A percentile compares a stretch with the other conserved stretches of the same genome.
These are phyloP conservation scores for Gynandropsis gynandra DNA, from an alignment of 345 rosid genomes.

Conservation along the genomic window DNA sequence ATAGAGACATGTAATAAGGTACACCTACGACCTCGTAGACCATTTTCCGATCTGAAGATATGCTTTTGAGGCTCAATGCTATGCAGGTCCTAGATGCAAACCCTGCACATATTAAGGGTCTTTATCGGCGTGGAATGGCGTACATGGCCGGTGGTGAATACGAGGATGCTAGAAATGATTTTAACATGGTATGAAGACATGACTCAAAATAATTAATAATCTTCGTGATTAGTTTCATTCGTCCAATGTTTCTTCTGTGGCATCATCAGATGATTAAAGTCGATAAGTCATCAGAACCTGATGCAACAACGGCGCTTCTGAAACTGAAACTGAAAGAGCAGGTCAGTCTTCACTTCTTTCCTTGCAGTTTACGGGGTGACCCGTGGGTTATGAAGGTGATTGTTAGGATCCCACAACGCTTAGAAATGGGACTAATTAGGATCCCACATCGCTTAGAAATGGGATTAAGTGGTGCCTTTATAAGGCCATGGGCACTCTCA, in stretches of 20 bases:
- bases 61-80: slow-evolving; percentile 2
- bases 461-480: too few relatives aligned
- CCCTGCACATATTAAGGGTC: slow-evolving; percentile 73
- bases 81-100: slow-evolving; percentile 79
- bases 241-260: background rate
- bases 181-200: slow-evolving; percentile 48
- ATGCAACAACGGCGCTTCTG: slow-evolving; percentile 46
- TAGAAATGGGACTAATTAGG: too few relatives aligned
- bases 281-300: slow-evolving; percentile 31
- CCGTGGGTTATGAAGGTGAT: too few relatives aligned
- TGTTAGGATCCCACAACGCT: too few relatives aligned
- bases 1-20: slow-evolving; percentile 90
- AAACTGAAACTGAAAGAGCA: slow-evolving; percentile 79
- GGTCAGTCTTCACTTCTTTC: slow-evolving; percentile 31
- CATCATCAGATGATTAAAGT: slow-evolving; percentile 30
- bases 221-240: background rate
- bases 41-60: background rate
- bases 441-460: too few relatives aligned
- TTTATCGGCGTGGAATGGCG: slow-evolving; percentile 97
- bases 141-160: slow-evolving; percentile 73
- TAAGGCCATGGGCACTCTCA: too few relatives aligned
- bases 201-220: background rate
- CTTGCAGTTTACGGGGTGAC: background rate
- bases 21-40: slow-evolving; percentile 12
- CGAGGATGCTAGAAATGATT: slow-evolving; percentile 73